A percentile compares a stretch with the other conserved stretches of the same genome.
phyloP scores from a whole-genome alignment of 2,329 filamentous ascomycete species.

The Paramyrothecium roridum region DNA sequence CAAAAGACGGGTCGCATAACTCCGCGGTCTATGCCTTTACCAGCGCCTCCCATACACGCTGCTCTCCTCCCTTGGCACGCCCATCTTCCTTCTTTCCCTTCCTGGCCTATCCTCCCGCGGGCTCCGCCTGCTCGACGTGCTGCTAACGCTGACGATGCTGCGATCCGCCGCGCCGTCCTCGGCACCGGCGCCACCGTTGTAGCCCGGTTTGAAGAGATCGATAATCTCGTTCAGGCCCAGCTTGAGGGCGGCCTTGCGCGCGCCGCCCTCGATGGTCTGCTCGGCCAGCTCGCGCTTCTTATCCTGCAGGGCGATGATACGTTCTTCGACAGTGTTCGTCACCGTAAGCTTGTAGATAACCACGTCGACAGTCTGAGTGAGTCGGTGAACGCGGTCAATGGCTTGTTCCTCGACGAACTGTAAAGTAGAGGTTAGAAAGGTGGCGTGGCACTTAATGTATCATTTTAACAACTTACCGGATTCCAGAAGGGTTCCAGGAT shows the following conservation, averaged over 20 bases:
- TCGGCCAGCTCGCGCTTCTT: conserved; percentile 91
- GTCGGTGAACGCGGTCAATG: conserved; percentile 96
- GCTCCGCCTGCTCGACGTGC: conserved; percentile 10
- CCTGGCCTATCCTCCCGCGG: conserved; percentile 10
- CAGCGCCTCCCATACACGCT: conserved; percentile 39
- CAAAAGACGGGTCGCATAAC: not conserved
- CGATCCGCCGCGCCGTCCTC: conserved; percentile 1
- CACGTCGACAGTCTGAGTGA: conserved; percentile 93
- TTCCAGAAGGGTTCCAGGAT: conserved; percentile 99
- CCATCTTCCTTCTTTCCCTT: conserved; percentile 20
- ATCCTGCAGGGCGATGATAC: conserved; percentile 91
- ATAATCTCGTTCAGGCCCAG: conserved; percentile 92
- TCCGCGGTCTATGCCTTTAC: conserved; percentile 18
- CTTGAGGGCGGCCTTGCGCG: conserved; percentile 72
- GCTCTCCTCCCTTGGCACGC: conserved; percentile 28
- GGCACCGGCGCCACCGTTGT: conserved; percentile 7
- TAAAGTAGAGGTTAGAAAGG: not conserved
- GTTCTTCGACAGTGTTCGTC: conserved; percentile 81
- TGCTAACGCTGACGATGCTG: conserved; percentile 12
- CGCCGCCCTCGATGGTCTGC: conserved; percentile 80
- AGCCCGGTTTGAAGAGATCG: conserved; percentile 75
- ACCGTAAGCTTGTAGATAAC: conserved; percentile 94
- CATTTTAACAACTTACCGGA: conserved; percentile 54
- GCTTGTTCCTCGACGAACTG: conserved; percentile 98
- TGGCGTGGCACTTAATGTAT: not conserved